A percentile compares a stretch with the other conserved stretches of the same genome.
phyloP scores from a whole-genome alignment of 768 basidiomycete species.

The Suillus cothurnatus region DNA sequence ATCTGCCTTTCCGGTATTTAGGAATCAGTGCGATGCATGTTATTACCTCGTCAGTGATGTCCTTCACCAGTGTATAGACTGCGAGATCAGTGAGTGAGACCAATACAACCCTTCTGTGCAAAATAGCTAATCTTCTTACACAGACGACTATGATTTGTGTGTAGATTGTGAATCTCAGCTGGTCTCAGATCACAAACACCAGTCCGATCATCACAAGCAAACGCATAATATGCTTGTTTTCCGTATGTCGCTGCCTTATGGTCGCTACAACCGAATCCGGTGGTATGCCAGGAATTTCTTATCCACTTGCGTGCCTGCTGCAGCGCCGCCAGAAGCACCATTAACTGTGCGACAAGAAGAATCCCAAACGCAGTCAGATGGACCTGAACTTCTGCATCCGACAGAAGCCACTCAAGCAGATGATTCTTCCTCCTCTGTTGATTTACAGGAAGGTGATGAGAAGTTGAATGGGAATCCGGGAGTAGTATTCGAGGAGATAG shows the following conservation, averaged over 20 bases:
- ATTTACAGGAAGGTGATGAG: not conserved
- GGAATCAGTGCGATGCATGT: not conserved
- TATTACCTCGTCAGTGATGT: not conserved
- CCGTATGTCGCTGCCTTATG: not conserved
- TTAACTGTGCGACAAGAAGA: not conserved
- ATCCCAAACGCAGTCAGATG: too few relatives aligned
- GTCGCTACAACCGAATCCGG: not conserved
- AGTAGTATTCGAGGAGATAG: too few relatives aligned
- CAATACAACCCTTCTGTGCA: not conserved
- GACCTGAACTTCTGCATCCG: not conserved
- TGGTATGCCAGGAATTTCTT: not conserved
- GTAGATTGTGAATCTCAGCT: not conserved
- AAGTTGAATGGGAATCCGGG: not conserved
- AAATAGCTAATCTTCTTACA: not conserved
- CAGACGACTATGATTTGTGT: not conserved
- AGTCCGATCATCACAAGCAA: not conserved
- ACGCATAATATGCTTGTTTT: not conserved
- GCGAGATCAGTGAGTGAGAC: not conserved
- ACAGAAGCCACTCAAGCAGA: not conserved
- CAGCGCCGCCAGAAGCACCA: not conserved
- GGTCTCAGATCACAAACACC: not conserved
- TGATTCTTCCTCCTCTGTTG: not conserved
- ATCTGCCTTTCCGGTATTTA: not conserved
- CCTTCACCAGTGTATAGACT: not conserved
- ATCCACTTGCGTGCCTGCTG: not conserved